phyloP scores from a whole-genome alignment of 306 rosid species.

The Cucurbita pepo region DNA sequence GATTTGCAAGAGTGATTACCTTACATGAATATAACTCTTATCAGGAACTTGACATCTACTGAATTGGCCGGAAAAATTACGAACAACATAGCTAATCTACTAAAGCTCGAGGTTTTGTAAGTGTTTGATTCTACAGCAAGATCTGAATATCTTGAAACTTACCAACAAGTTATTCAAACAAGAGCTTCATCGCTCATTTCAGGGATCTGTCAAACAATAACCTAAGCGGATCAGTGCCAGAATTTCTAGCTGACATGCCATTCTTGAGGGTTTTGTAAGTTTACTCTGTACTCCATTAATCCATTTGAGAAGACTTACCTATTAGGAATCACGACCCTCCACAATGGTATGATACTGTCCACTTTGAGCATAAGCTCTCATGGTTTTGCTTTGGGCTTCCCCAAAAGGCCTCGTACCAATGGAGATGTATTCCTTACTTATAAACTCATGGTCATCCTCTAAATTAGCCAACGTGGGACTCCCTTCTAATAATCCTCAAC shows the following conservation, averaged over 20 bases:
- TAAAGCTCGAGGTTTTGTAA: not conserved
- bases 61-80: not conserved
- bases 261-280: not conserved
- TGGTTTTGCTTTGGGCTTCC: too few species aligned
- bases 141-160: too few species aligned
- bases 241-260: not conserved
- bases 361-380: not conserved
- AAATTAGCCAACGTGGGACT: too few species aligned
- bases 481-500: too few species aligned
- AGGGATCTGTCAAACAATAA: conserved; percentile 1
- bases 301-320: not conserved
- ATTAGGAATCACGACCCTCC: too few species aligned
- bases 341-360: too few species aligned
- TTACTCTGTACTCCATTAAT: not conserved
- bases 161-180: not conserved
- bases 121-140: not conserved
- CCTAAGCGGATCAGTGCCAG: not conserved
- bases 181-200: not conserved
- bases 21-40: not conserved
- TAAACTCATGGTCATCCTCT: too few species aligned
- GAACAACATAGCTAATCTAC: not conserved
- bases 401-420: too few species aligned
- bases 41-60: not conserved
- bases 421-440: not conserved
- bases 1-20: not conserved